A percentile compares a stretch with the other conserved stretches of the same genome.
Evolutionary conservation across 2,329 filamentous ascomycete species (phyloP).

Genomic region (Xylaria sp.): DNA sequence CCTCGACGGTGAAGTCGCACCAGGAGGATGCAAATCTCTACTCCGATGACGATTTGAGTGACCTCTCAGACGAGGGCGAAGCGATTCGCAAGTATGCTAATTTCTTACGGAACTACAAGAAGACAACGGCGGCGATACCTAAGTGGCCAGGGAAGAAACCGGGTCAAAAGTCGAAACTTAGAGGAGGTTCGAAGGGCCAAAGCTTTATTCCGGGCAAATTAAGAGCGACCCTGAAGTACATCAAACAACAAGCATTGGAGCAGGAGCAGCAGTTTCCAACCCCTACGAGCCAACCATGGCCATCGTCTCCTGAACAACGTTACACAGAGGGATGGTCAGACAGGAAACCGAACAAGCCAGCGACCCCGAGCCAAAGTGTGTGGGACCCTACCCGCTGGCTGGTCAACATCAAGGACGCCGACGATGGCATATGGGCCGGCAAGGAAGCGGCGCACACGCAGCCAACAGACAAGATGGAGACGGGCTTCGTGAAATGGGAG

Average conservation of each 20-base stretch:
- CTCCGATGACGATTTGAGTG: background rate
- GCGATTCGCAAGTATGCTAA: background rate
- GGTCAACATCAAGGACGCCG: background rate
- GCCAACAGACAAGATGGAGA: slow-evolving; percentile 19
- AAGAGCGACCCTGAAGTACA: background rate
- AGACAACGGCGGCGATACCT: background rate
- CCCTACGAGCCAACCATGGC: too few relatives aligned
- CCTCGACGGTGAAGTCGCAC: background rate
- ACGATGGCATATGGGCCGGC: slow-evolving; percentile 23
- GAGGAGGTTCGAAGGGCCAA: background rate
- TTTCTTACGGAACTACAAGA: background rate
- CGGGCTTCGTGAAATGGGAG: slow-evolving; percentile 38
- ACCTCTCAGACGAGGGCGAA: background rate
- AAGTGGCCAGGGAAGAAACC: background rate
- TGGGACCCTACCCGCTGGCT: slow-evolving; percentile 38
- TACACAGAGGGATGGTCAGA: background rate
- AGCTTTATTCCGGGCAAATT: background rate
- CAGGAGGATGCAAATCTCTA: background rate
- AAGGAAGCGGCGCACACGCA: slow-evolving; percentile 17
- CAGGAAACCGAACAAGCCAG: slow-evolving; percentile 22
- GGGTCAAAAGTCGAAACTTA: background rate
- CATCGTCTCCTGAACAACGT: background rate
- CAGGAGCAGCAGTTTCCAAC: background rate
- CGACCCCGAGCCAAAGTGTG: slow-evolving; percentile 15
- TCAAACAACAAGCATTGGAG: background rate